Conservation (phyloP, 139 green algal species). For the Desmodesmus armatus region DNA sequence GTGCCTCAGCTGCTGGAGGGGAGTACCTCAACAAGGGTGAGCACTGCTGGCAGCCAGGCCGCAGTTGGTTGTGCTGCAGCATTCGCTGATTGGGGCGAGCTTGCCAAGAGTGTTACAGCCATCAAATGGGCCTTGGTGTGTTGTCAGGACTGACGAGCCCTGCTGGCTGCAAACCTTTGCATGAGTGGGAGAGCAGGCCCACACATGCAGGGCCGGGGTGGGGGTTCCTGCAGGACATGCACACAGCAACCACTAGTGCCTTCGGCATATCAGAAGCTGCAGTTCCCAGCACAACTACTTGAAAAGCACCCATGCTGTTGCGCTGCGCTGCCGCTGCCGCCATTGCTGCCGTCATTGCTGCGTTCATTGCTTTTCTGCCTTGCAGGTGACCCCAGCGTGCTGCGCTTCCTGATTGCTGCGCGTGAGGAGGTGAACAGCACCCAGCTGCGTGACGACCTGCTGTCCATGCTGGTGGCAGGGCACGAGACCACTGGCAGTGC, state of each 20-base stretch:
- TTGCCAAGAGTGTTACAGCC: not conserved
- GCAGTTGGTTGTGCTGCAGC: not conserved
- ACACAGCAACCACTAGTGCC: too few species aligned
- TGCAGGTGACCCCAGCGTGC: slow-evolving; percentile 90
- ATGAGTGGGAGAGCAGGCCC: too few species aligned
- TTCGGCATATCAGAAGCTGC: too few species aligned
- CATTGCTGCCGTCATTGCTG: not conserved
- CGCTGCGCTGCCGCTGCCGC: not conserved
- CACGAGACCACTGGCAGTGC: slow-evolving; percentile 98
- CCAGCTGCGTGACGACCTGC: slow-evolving; percentile 97
- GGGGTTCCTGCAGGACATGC: too few species aligned
- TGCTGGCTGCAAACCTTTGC: too few species aligned
- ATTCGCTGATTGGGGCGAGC: too few species aligned
- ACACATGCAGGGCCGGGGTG: too few species aligned
- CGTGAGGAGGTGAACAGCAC: slow-evolving; percentile 89
- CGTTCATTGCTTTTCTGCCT: not conserved
- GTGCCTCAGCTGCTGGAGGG: slow-evolving; percentile 42
- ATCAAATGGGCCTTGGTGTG: too few species aligned
- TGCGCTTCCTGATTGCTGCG: slow-evolving; percentile 96
- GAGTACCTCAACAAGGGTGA: slow-evolving; percentile 50
- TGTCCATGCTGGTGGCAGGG: slow-evolving; percentile 98
- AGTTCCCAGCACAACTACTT: too few species aligned
- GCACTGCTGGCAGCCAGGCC: too few species aligned
- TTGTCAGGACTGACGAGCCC: too few species aligned
- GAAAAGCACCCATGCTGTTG: slow-evolving; percentile 95